phyloP scores from a whole-genome alignment of 2,329 filamentous ascomycete genomes.

The Leptographium wingfieldii region DNA sequence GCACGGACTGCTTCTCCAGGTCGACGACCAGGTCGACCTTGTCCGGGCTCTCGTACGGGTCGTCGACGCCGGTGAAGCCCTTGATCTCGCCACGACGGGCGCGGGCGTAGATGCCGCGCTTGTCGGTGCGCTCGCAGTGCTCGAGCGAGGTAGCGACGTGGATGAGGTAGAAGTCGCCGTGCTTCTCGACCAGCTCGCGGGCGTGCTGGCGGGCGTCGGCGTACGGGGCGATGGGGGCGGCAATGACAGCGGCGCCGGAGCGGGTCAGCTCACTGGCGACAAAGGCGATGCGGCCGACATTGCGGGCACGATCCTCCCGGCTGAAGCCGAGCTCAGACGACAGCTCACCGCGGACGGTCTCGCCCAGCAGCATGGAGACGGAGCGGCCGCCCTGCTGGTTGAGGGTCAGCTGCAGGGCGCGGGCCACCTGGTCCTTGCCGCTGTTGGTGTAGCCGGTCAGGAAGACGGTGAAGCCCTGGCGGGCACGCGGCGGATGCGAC shows the following conservation, averaged over 20 bases:
- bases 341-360: constrained; percentile 87
- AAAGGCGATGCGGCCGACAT: constrained; percentile 93
- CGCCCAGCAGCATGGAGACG: constrained; percentile 86
- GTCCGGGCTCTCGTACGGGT: constrained; percentile 78
- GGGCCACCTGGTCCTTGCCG: constrained; percentile 92
- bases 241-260: constrained; percentile 87
- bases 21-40: constrained; percentile 81
- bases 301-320: constrained; percentile 80
- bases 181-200: constrained; percentile 74
- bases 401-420: constrained; percentile 88
- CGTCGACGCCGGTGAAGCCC: constrained; percentile 96
- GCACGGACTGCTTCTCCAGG: constrained; percentile 71
- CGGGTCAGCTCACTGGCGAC: constrained; percentile 91
- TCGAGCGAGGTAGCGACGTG: constrained; percentile 91
- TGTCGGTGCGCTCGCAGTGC: constrained; percentile 90
- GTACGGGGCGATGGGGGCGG: constrained; percentile 90
- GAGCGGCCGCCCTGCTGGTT: constrained; percentile 96
- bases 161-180: constrained; percentile 84
- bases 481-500: constrained; percentile 80
- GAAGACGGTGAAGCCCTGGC: constrained; percentile 97
- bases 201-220: constrained; percentile 65
- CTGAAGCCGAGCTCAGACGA: constrained; percentile 94
- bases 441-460: constrained; percentile 93
- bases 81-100: constrained; percentile 85
- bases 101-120: constrained; percentile 74